Base-by-base conservation (phyloP, 2,329 filamentous ascomycete genomes). In the Hansfordia pulvinata region DNA sequence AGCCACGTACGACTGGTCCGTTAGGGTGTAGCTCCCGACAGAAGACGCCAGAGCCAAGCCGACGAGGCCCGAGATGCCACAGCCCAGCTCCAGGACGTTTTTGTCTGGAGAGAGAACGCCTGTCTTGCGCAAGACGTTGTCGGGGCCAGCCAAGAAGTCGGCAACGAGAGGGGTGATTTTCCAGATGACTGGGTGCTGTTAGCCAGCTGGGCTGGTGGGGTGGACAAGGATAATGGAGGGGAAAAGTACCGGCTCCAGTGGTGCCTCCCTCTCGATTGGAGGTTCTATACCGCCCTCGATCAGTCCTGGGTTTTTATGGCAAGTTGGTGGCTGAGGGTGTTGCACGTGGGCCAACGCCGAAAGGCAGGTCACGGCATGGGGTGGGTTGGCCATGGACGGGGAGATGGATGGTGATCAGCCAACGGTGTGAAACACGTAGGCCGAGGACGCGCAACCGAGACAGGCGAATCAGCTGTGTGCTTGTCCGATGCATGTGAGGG, bases 1-100 rank as follows among this genome's bases (percentile, higher is more conserved):
- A 32, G 80, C 64, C 3, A 93, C 80, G 50, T 96, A 96, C 23
- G 71, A 54, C 51, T 94, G 88, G 49, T 98, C 90, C 0, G 86
- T 93, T 23, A 90, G 72, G 23, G 85, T 62, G 47, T 90, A 92
- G 32, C 60, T 59, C 13, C 47, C 37, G 11, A 92, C 62, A 4
- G 55, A 56, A 2, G 69, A 66, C 2, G 69, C 66, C 9, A 93
- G 53, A 6, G 71, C 58, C 19, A 90, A 58, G 3, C 78, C 83
- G 18, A 86, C 69, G 19, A 96, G 61, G 11, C 78, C 83, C 1
- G 85, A 81, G 29, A 93, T 78, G 28, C 90, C 90, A 47, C 83
- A 85, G 22, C 90, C 90, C 5, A 98, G 69, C 46, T 96, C 90
- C 29, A 93, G 60, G 12, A 86, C 60, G 5, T 58, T 58, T 5